Evolutionary conservation across 805 yeast species (phyloP), one percentile per base, ranked within the genome.

Genomic region (Metschnikowia drakensbergensis): DNA sequence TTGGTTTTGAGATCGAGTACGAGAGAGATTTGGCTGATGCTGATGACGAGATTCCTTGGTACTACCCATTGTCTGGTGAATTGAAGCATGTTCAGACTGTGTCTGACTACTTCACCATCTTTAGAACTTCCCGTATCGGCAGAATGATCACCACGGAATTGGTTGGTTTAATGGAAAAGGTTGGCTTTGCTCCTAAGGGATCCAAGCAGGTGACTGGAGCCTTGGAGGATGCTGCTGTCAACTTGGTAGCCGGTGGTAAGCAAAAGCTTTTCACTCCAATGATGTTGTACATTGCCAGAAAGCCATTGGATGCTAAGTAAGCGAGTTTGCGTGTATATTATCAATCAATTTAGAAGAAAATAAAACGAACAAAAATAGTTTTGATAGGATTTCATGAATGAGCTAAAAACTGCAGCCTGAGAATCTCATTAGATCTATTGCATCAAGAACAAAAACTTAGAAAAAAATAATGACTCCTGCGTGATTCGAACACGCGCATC

Each of bases 191-290:
- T 41, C 97, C 98, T 65, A 82, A 86, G 70, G 99, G 97, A 51
- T 87, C 75, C 41, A 79, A 78, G 64, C 83, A 88, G 74, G 97
- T 94, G 55, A 89, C 98, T 37, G 78, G 71, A 53, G 98, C 98
- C 29, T 80, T 94, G 58, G 99, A 94, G 75, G 94, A 91, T 66
- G 99, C 99, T 53, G 98, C 98, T 48, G 84, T 92, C 52, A 91
- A 90, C 68, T 80, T 94, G 63, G 97, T 91, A 49, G 87, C 83
- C 49, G 99, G 99, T 70, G 99, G 97, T 67, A 79, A 78, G 70
- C 78, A 85, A 68, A 84, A 86, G 61, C 77, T 94, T 57, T 94
- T 94, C 75, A 92, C 98, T 36, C 99, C 99, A 62, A 94, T 94
- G 99, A 87, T 89, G 94, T 78, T 94, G 66, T 92, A 83, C 66